Evolutionary conservation across 768 basidiomycete genomes (phyloP).

Genomic region (Mrakia hoshinonis): DNA sequence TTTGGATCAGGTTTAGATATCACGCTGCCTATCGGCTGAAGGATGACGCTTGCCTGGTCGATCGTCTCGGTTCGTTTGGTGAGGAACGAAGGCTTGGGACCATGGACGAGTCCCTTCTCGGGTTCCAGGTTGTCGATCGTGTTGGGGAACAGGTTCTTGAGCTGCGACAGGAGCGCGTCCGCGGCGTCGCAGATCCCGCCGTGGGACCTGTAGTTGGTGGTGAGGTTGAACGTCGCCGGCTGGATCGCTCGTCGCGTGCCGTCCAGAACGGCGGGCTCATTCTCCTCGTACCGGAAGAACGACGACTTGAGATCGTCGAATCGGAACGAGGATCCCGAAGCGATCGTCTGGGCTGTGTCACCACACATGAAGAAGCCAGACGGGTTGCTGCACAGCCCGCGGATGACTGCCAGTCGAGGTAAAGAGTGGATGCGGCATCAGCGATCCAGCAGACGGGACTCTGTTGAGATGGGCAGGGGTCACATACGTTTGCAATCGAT

Average conservation of each 20-base stretch:
- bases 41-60: no score
- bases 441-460: not conserved
- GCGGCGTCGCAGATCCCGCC: not conserved
- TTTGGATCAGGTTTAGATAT: no score
- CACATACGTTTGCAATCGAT: not conserved
- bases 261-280: slow-evolving; percentile 40
- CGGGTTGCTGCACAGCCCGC: slow-evolving; percentile 55
- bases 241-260: slow-evolving; percentile 45
- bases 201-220: not conserved
- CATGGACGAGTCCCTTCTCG: not conserved
- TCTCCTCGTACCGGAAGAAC: slow-evolving; percentile 55
- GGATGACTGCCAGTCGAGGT: slow-evolving; percentile 47
- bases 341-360: slow-evolving; percentile 70
- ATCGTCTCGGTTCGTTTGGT: not conserved
- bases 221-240: not conserved
- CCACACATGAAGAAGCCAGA: slow-evolving; percentile 70
- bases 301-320: slow-evolving; percentile 66
- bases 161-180: not conserved
- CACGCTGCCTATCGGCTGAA: no score
- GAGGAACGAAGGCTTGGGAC: not conserved
- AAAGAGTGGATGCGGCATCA: not conserved
- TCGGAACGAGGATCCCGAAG: slow-evolving; percentile 60
- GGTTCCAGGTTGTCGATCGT: not conserved
- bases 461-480: no score
- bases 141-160: not conserved